Percentiles rank a stretch among this genome's conserved stretches.
phyloP scores from a whole-genome alignment of 139 green algal species.

The Chlamydomonas incerta region DNA sequence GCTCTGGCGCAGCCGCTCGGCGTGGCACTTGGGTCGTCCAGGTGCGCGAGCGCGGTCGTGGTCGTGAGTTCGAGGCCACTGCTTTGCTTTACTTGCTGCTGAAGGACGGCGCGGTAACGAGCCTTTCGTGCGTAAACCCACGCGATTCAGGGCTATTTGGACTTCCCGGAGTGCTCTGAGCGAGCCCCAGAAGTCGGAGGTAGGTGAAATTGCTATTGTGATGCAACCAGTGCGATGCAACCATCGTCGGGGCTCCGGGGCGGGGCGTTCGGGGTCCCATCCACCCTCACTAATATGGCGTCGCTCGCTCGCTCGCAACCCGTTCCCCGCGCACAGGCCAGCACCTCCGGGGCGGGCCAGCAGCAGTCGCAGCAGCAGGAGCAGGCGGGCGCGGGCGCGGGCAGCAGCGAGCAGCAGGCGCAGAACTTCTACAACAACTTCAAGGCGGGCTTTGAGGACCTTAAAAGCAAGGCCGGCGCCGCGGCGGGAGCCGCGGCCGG shows the following conservation, averaged over 20 bases:
- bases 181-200: slow-evolving; percentile 26
- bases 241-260: no score
- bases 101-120: no score
- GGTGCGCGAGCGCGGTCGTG: no score
- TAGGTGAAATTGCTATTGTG: not conserved
- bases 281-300: no score
- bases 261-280: no score
- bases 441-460: slow-evolving; percentile 46
- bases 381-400: not conserved
- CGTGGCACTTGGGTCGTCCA: not conserved
- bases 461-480: slow-evolving; percentile 27
- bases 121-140: no score
- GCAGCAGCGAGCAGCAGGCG: slow-evolving; percentile 26
- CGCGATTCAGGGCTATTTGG: not conserved
- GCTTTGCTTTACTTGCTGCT: not conserved
- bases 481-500: not conserved
- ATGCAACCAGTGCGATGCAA: no score
- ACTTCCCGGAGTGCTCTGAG: slow-evolving; percentile 7
- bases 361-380: slow-evolving; percentile 46
- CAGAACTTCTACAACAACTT: slow-evolving; percentile 52
- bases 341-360: slow-evolving; percentile 25
- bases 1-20: slow-evolving; percentile 21
- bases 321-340: not conserved
- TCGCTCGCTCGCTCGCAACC: not conserved
- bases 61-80: not conserved